Base-by-base conservation (phyloP, 495 filamentous ascomycete genomes). In the Podospora australis region DNA sequence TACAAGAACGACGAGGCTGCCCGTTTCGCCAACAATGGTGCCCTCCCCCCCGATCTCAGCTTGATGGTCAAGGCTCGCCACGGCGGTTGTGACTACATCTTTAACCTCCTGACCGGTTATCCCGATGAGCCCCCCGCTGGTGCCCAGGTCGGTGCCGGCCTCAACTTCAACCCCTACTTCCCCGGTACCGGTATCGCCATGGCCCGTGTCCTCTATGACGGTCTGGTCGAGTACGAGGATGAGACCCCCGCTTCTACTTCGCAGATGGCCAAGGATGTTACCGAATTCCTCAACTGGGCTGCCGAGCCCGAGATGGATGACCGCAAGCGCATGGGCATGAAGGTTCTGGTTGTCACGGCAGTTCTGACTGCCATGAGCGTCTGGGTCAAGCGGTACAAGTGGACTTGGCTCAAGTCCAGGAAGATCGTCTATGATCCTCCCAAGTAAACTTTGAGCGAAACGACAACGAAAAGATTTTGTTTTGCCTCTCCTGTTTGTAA, bases 111-210 rank as follows among this genome's bases (percentile, higher is more conserved):
- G 66, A 99, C 92, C n/a, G 92, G 92, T 51, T 99, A 99, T 68
- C 92, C 92, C 46, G 92, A 99, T 58, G 91, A 99, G 73, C 79
- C 89, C 39, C 92, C 92, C 10, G 85, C 92, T 32, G 92, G 92
- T 59, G 88, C 82, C 51, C 67, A 72, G 50, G 80, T 99, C 54
- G 77, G 78, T 49, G 78, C 82, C 49, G 92, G 92, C 53, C 81
- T 99, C 66, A 95, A 97, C 80, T 99, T 99, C 81, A 99, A 99
- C 81, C 92, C 92, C 22, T 99, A 96, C 77, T 99, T 99, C 82
- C 92, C 92, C 43, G 94, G 94, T 58, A 97, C 92, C 53, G 92
- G 90, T 59, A 99, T 99, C 69, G 94, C 87, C 58, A 99, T 99
- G 94, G 90, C 84, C 59, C 90, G 94, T 77, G 91, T 96, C 48